phyloP scores from a whole-genome alignment of 192 early-diverging fungal genomes.

The Jimgerdemannia flammicorona region DNA sequence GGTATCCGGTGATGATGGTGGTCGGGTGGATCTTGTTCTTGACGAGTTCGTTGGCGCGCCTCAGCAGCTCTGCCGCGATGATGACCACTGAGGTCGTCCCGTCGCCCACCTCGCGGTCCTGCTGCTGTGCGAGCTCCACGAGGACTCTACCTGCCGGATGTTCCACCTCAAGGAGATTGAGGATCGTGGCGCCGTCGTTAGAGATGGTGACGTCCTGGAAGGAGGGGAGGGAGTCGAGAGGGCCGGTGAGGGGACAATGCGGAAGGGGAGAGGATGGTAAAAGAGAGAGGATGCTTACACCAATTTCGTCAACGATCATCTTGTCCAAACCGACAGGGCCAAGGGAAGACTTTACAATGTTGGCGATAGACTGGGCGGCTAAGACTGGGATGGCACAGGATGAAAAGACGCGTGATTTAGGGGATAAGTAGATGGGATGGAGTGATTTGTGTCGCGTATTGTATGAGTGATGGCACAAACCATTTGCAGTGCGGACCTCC shows the following conservation, averaged over 20 bases:
- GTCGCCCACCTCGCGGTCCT: conserved; percentile 99
- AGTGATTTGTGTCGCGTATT: not conserved
- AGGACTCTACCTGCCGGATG: conserved; percentile 96
- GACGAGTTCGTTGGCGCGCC: conserved; percentile 94
- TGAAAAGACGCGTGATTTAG: conserved; percentile 2
- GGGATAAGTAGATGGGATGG: too few relatives aligned
- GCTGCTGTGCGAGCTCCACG: conserved; percentile 98
- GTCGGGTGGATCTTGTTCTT: conserved; percentile 99
- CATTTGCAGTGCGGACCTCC: conserved; percentile 92
- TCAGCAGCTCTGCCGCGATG: conserved; percentile 95
- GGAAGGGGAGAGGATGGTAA: not conserved
- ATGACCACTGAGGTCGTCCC: conserved; percentile 99
- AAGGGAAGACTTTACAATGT: conserved; percentile 98
- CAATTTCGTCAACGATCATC: conserved; percentile 99
- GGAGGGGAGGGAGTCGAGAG: conserved; percentile 6
- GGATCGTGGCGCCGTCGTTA: conserved; percentile 99
- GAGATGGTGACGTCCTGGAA: conserved; percentile 95
- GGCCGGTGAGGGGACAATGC: not conserved
- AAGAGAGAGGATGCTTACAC: conserved; percentile 53
- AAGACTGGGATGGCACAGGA: conserved; percentile 62
- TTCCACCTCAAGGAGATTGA: conserved; percentile 95
- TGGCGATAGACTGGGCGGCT: conserved; percentile 92
- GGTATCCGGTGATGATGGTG: conserved; percentile 97
- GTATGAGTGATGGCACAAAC: conserved; percentile 43
- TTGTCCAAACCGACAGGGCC: conserved; percentile 99